A percentile compares a stretch with the other conserved stretches of the same genome.
These are phyloP conservation scores for Viola pubescens DNA, from an alignment of 441 rosid species.

Conservation along the genomic window DNA sequence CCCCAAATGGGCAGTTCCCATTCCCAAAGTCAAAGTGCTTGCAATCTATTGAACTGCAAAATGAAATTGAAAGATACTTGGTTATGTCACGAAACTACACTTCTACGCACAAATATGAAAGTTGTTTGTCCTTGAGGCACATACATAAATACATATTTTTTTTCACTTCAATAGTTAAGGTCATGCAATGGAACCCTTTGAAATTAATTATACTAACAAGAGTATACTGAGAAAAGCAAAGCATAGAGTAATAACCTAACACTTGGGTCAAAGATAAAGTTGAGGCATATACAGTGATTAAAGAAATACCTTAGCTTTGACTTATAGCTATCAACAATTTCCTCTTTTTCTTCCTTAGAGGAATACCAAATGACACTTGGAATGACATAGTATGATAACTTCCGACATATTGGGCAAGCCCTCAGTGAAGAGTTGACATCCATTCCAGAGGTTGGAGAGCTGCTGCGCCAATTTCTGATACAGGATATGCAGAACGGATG, in stretches of 20 bases:
- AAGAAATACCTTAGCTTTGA: conserved; percentile 64
- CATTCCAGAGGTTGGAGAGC: conserved; percentile 84
- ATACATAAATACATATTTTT: too few species aligned
- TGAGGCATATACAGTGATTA: neutral
- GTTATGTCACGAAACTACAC: too few species aligned
- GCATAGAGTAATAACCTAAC: too few species aligned
- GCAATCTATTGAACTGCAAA: conserved; percentile 78
- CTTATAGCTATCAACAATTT: conserved; percentile 74
- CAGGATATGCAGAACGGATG: conserved; percentile 97
- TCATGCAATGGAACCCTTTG: too few species aligned
- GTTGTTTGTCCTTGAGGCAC: too few species aligned
- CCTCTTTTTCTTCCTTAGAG: conserved; percentile 71
- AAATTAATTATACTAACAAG: too few species aligned
- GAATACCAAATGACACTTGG: conserved; percentile 90
- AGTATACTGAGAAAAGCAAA: too few species aligned
- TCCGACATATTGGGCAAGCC: conserved; percentile 92
- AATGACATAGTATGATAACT: conserved; percentile 78
- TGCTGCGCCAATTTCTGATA: conserved; percentile 94
- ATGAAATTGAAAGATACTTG: neutral
- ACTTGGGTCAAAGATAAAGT: neutral
- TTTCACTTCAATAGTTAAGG: too few species aligned
- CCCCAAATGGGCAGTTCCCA: conserved; percentile 90
- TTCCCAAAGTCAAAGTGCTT: conserved; percentile 89
- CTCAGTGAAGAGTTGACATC: conserved; percentile 75
- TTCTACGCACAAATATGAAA: too few species aligned